A percentile compares a stretch with the other conserved stretches of the same genome.
Evolutionary conservation across 768 basidiomycete species (phyloP).

Genomic region (Termitomyces sp.): DNA sequence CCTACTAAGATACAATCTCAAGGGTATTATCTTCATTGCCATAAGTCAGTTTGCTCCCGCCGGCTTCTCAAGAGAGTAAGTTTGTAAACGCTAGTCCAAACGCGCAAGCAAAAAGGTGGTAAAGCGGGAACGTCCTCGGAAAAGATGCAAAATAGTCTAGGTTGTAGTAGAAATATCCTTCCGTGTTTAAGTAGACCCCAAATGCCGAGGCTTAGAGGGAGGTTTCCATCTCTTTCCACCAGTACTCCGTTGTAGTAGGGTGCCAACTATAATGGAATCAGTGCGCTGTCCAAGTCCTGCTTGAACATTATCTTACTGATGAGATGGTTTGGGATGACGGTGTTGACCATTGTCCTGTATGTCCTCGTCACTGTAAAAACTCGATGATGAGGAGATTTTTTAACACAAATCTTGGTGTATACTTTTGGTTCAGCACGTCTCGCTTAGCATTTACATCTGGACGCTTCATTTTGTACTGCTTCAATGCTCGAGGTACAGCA

Average conservation of each 20-base stretch:
- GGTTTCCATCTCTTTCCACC: background rate
- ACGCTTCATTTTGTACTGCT: conserved; percentile 16
- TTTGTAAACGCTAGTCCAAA: conserved; percentile 1
- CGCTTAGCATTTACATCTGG: background rate
- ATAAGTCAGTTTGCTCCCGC: conserved; percentile 1
- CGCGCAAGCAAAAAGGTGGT: background rate
- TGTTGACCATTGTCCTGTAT: background rate
- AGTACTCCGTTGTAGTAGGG: background rate
- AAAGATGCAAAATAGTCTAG: conserved; percentile 2
- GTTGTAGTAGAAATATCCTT: background rate
- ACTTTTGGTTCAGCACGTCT: background rate
- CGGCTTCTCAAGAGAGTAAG: conserved; percentile 2
- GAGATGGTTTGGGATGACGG: conserved; percentile 4
- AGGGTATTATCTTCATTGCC: conserved; percentile 16
- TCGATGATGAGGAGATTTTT: background rate
- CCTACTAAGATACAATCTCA: conserved; percentile 16
- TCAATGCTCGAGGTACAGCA: conserved; percentile 6
- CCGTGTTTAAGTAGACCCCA: background rate
- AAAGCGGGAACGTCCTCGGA: conserved; percentile 4
- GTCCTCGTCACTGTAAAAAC: background rate
- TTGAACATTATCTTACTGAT: conserved; percentile 1
- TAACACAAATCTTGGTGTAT: background rate
- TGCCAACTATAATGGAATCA: background rate
- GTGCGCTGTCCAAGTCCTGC: background rate
- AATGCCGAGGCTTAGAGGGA: conserved; percentile 6